Evolutionary conservation across 441 rosid genomes (phyloP), one percentile per base, ranked within the genome.

Genomic region (Lepidium campestre): DNA sequence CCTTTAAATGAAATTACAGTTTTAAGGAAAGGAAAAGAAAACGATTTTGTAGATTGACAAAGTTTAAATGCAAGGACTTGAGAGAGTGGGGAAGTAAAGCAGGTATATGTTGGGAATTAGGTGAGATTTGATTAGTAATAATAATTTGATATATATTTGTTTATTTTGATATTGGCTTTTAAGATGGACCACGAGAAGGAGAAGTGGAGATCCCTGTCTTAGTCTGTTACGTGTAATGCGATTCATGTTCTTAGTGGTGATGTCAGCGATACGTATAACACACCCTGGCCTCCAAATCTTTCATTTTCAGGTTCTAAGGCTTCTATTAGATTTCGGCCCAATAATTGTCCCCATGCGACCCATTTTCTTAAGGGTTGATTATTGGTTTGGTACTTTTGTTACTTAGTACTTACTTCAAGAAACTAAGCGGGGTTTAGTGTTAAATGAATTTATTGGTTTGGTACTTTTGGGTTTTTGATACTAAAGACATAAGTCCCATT

Each of bases 31-130:
- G 39, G 1, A 23, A 25, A 48, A 47, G 25, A 47, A 47, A 47
- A 47, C 0, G 3, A 18, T 18, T 9, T 44, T 44, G 9, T 23
- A 27, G 18, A 44, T 12, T 10, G 47, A 49, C 47, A 11, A 65
- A 34, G 14, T 9, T 42, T 29, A 42, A 15, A 35, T 61, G 7
- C 8, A 31, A 15, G 29, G 35, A 40, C 6, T 54, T 27, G 44
- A 47, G 50, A 61, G 44, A 58, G 62, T 66, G 63, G 62, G 62
- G 55, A 44, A 34, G 55, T 44, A 44, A 20, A 56, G 70, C 58
- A 56, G 57, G 75, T 56, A 71, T 31, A 31, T 35, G 58, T 65
- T 65, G 71, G 47, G 48, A 20, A 65, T 72, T 72, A 72, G 71
- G 76, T 72, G 75, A 17, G 55, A 57, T 22, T 57, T 70, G 68